Evolutionary conservation across 2,329 filamentous ascomycete species (phyloP), one percentile per base, ranked within the genome.

Genomic region (Biscogniauxia mediterranea): DNA sequence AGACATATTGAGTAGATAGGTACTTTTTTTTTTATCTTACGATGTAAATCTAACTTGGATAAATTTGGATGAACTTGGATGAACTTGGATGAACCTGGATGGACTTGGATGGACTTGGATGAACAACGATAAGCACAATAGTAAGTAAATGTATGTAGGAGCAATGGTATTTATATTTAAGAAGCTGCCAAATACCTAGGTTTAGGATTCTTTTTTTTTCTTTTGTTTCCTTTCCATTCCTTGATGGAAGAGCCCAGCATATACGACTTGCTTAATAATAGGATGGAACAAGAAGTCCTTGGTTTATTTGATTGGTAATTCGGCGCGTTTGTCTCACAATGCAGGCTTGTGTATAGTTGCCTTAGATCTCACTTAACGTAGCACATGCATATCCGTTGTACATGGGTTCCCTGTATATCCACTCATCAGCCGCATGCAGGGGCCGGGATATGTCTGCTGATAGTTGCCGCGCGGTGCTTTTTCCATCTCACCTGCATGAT

Each of bases 1-100:
- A 17, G 59, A 20, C 59, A 60, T 61, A 23, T 28, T 56, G 60
- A 55, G 38, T 56, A 49, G n/a, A n/a, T n/a, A n/a, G n/a, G n/a
- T n/a, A n/a, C n/a, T n/a, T n/a, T n/a, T n/a, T n/a, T n/a, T n/a
- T n/a, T n/a, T n/a, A n/a, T n/a, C n/a, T n/a, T n/a, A n/a, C n/a
- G n/a, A n/a, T n/a, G n/a, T n/a, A n/a, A 38, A 56, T 50, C 11
- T 56, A 56, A 49, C n/a, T 56, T 56, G 38, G 11, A 55, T 56
- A 32, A 49, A n/a, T 49, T 6, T 26, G 54, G 32, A 32, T 46
- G n/a, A n/a, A n/a, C n/a, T n/a, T n/a, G n/a, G n/a, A n/a, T n/a
- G n/a, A n/a, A n/a, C n/a, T n/a, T n/a, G n/a, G n/a, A n/a, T n/a
- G n/a, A n/a, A n/a, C n/a, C n/a, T n/a, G n/a, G n/a, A n/a, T n/a